Percentiles rank a stretch among this genome's conserved stretches.
These are phyloP conservation scores for Serendipita sp. DNA, from an alignment of 1,284 basidiomycete species.

Conservation along the genomic window DNA sequence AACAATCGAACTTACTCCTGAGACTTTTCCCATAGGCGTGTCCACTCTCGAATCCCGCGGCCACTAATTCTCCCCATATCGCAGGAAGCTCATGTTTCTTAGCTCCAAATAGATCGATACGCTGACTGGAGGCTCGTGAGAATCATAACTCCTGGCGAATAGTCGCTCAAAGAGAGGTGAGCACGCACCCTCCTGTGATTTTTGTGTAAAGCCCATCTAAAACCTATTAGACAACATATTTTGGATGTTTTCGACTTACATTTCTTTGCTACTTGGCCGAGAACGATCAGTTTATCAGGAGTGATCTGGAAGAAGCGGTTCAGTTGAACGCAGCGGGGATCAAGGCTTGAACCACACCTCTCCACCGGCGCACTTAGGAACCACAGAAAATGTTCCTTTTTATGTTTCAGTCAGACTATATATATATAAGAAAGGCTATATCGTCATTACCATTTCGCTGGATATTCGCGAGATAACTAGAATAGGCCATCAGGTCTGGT, in stretches of 20 bases:
- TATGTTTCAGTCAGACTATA: background rate
- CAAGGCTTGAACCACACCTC: constrained; percentile 23
- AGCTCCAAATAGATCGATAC: constrained; percentile 64
- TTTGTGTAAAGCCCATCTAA: constrained; percentile 50
- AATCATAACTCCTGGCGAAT: constrained; percentile 11
- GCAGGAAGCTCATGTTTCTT: constrained; percentile 60
- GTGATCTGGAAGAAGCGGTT: constrained; percentile 29
- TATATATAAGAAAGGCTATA: background rate
- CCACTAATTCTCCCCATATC: constrained; percentile 57
- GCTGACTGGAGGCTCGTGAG: constrained; percentile 29
- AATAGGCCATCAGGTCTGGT: constrained; percentile 10
- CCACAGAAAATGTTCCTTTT: constrained; percentile 50
- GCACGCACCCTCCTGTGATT: constrained; percentile 32
- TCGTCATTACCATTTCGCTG: constrained; percentile 45
- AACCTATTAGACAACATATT: background rate
- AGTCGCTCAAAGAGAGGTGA: background rate
- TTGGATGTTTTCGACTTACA: constrained; percentile 25
- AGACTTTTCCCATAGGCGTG: constrained; percentile 47
- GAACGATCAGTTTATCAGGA: constrained; percentile 51
- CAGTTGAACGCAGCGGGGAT: constrained; percentile 2
- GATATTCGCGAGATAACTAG: constrained; percentile 56
- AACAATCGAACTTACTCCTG: constrained; percentile 23
- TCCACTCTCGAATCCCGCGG: constrained; percentile 61
- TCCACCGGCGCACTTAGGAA: constrained; percentile 55
- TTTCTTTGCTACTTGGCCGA: constrained; percentile 58